These are phyloP conservation scores for Exophiala alcalophila DNA, from an alignment of 2,329 filamentous ascomycete species.

Conservation along the genomic window DNA sequence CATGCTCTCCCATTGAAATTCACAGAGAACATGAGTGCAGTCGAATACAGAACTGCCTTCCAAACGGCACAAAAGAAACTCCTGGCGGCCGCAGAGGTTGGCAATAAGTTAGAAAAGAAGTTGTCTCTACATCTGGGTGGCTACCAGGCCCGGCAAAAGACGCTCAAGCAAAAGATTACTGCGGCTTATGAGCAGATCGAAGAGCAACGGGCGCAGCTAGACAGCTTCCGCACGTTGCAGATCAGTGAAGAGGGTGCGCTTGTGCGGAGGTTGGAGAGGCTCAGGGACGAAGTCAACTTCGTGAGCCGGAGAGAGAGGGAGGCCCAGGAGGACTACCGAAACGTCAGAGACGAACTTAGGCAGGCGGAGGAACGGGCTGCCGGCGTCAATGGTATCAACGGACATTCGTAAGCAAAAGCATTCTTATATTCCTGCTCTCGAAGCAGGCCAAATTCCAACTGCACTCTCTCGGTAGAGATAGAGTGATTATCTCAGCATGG, in stretches of 20 bases:
- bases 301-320: constrained; percentile 80
- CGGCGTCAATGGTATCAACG: constrained; percentile 14
- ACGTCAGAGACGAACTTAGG: constrained; percentile 73
- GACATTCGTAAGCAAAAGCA: constrained; percentile 12
- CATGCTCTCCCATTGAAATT: constrained; percentile 67
- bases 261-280: constrained; percentile 64
- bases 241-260: constrained; percentile 78
- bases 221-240: constrained; percentile 71
- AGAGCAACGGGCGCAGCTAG: constrained; percentile 68
- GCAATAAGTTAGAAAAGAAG: constrained; percentile 90
- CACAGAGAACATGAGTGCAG: constrained; percentile 73
- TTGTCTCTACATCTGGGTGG: constrained; percentile 82
- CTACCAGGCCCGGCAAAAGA: constrained; percentile 82
- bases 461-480: too few relatives aligned
- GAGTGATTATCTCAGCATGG: too few relatives aligned
- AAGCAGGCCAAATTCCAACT: not conserved
- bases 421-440: too few relatives aligned
- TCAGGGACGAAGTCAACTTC: constrained; percentile 80
- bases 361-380: constrained; percentile 42
- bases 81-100: constrained; percentile 69
- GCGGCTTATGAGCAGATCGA: constrained; percentile 72
- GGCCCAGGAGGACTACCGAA: constrained; percentile 81
- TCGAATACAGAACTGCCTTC: constrained; percentile 67
- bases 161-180: constrained; percentile 72
- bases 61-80: constrained; percentile 72